Evolutionary conservation across 352 stramenopile genomes (phyloP).

Genomic region (Pythium aquatile): DNA sequence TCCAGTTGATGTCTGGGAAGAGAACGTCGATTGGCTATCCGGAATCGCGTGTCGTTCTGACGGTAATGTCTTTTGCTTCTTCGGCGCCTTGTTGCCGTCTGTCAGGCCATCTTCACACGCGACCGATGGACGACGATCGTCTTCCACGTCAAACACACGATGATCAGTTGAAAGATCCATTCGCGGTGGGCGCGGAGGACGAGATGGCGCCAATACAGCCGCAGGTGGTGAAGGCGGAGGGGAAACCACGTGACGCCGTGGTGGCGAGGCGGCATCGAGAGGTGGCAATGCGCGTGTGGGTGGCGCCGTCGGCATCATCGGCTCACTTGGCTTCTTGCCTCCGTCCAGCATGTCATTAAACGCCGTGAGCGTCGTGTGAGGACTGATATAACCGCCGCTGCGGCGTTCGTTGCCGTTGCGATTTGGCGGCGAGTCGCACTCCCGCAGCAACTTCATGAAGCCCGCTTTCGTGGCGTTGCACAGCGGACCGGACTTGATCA

Average conservation of each 20-base stretch:
- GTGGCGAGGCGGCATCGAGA: neutral
- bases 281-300: neutral
- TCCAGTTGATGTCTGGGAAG: neutral
- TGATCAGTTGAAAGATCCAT: neutral
- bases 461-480: constrained; percentile 28
- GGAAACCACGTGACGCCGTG: neutral
- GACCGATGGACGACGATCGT: neutral
- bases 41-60: neutral
- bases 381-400: neutral
- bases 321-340: neutral
- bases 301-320: neutral
- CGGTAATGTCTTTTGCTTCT: neutral
- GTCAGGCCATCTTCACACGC: neutral
- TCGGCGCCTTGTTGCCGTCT: neutral
- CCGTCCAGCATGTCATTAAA: neutral
- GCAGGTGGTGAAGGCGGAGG: constrained; percentile 5
- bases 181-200: constrained; percentile 1
- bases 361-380: neutral
- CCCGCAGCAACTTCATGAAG: constrained; percentile 10
- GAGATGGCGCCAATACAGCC: neutral
- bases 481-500: constrained; percentile 27
- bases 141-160: neutral
- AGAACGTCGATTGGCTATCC: neutral
- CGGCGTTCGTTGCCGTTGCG: neutral
- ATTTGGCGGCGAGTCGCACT: neutral